Evolutionary conservation across 257 asterid species (phyloP), one percentile per base, ranked within the genome.

Genomic region (Cinchona pubescens): DNA sequence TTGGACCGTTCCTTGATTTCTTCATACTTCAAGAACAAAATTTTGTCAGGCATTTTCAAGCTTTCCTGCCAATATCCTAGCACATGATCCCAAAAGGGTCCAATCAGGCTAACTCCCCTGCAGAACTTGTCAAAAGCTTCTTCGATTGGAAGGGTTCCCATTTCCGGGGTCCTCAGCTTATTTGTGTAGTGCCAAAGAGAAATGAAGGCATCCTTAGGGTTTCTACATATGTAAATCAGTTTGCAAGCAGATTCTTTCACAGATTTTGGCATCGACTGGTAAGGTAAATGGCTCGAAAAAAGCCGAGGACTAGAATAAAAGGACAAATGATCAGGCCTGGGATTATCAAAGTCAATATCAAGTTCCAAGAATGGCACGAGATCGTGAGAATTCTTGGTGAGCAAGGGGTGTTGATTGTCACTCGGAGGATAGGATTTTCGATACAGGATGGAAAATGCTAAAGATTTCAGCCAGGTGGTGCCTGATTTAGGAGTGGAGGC

Each of bases 391-490:
- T 37, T 65, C 3, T 35, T 37, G 2, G 10, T 0, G 69, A 35
- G 69, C 30, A 65, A 11, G 16, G 69, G 69, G 9, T 65, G 49
- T 16, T 61, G 53, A 3, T 23, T 6, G 1, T 55, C 58, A 51
- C 5, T 51, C 5, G 61, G 61, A 21, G 27, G 61, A 21, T 55
- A 55, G 25, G 61, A 55, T 1, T 23, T 55, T 23, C 61, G 27
- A 16, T 55, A 16, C 13, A 34, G 2, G 0, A 65, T 4, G 25
- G 68, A n/a, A 7, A 79, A 79, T 14, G 21, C 4, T 30, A 79
- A 1, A 1, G 79, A 67, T 32, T 74, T 79, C 15, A 79, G 23
- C 73, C 79, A 74, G 10, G 62, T 79, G 7, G 73, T 74, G 49
- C 77, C 74, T 10, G 70, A 61, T 75, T 79, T 63, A 3, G 79